Evolutionary conservation across 2,329 filamentous ascomycete genomes (phyloP).

Genomic region (Fusarium foetens): DNA sequence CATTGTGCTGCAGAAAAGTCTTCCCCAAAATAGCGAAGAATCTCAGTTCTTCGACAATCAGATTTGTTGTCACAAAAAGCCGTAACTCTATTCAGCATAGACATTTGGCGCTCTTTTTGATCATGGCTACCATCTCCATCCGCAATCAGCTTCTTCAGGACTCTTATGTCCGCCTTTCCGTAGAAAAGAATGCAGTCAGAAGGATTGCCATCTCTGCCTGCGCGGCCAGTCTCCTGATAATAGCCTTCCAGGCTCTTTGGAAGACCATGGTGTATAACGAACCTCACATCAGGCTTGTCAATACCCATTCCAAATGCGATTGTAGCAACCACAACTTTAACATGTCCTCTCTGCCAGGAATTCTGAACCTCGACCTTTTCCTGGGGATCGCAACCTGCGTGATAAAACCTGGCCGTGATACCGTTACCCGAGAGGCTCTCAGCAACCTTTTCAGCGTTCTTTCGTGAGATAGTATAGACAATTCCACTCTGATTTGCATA

Average conservation of each 20-base stretch:
- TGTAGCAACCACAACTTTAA: constrained; percentile 94
- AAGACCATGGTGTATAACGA: constrained; percentile 91
- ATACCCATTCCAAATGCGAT: constrained; percentile 99
- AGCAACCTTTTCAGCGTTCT: constrained; percentile 84
- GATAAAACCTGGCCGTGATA: constrained; percentile 85
- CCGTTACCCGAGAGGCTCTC: constrained; percentile 70
- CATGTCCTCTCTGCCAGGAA: constrained; percentile 81
- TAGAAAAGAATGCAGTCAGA: constrained; percentile 95
- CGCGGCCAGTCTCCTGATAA: constrained; percentile 96
- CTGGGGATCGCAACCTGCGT: constrained; percentile 77
- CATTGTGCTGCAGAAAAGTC: constrained; percentile 78
- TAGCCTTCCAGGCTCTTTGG: constrained; percentile 98
- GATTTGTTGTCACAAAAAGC: constrained; percentile 89
- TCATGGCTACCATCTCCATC: constrained; percentile 79
- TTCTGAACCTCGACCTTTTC: constrained; percentile 79
- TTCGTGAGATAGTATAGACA: constrained; percentile 89
- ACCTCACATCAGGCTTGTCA: constrained; percentile 95
- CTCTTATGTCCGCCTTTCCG: constrained; percentile 78
- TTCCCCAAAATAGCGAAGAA: constrained; percentile 95
- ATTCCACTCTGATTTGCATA: constrained; percentile 84
- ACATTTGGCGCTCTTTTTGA: constrained; percentile 84
- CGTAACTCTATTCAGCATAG: constrained; percentile 86
- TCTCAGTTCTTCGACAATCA: constrained; percentile 87
- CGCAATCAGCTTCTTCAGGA: constrained; percentile 82
- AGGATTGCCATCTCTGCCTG: constrained; percentile 86